These are phyloP conservation scores for Ettlia oleoabundans DNA, from an alignment of 139 green algal genomes.

Conservation along the genomic window DNA sequence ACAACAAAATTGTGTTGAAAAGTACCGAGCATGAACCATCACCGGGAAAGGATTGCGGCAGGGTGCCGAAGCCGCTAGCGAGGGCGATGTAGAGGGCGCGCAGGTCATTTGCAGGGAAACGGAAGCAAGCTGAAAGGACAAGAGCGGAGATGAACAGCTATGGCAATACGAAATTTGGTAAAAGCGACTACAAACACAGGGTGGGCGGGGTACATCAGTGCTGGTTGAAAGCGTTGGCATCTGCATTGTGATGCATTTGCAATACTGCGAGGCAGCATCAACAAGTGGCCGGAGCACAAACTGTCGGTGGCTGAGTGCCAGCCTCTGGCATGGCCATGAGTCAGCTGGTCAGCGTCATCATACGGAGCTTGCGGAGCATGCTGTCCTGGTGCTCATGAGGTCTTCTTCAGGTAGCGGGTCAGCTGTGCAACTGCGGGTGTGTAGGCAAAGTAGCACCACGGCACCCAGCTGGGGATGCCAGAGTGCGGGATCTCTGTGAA, in stretches of 20 bases:
- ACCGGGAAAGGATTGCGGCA: too few species aligned
- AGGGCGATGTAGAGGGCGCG: too few species aligned
- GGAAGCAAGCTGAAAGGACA: neutral
- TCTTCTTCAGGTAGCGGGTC: conserved; percentile 44
- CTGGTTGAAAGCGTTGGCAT: neutral
- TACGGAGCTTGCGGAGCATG: too few species aligned
- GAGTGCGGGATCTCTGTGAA: conserved; percentile 36
- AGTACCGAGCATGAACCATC: too few species aligned
- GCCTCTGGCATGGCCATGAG: too few species aligned
- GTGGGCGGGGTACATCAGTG: neutral
- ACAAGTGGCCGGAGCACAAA: too few species aligned
- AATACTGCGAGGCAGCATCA: too few species aligned
- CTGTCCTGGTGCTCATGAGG: neutral
- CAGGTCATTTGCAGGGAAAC: too few species aligned
- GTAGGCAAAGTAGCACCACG: conserved; percentile 66
- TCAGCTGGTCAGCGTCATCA: too few species aligned
- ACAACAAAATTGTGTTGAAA: neutral
- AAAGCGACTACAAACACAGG: neutral
- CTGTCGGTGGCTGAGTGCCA: too few species aligned
- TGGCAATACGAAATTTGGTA: neutral
- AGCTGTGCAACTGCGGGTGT: conserved; percentile 49
- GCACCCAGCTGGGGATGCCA: conserved; percentile 44
- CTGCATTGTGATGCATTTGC: neutral
- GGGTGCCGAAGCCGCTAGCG: too few species aligned
- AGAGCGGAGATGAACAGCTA: neutral